Evolutionary conservation across 2,329 filamentous ascomycete species (phyloP), one percentile per base, ranked within the genome.

Genomic region (Ascochyta clinopodiicola): DNA sequence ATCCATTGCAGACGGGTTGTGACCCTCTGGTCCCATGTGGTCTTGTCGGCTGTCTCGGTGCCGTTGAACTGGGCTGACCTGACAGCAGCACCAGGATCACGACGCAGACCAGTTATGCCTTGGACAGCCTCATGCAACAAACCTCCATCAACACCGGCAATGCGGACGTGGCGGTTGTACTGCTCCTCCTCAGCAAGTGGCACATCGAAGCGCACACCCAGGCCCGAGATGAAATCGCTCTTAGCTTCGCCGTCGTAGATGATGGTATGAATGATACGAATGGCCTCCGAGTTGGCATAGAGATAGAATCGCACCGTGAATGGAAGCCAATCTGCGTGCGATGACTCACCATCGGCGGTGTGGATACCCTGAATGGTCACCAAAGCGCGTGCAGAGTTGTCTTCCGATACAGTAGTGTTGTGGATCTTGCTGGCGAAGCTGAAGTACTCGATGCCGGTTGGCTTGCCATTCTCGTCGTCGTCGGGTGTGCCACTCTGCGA

Each of bases 221-320:
- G 74, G 0, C 81, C 83, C 0, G 78, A 74, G 48, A 86, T 79
- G 59, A 86, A 84, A 51, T 84, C 80, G 21, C 77, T 76, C 3
- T 78, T 70, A 0, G 78, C 66, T 4, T 82, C 73, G 2, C 79
- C 81, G 36, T 87, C 82, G 46, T 81, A 86, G 2, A 85, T 70
- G n/a, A 87, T 71, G 21, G 79, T 84, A 62, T 87, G 85, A 0
- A 86, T 73, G 0, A 84, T 72, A 32, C 79, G 78, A 37, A 87
- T 81, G 0, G 82, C 78, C 39, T 84, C 80, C 0, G 85, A 86
- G 57, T 82, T 77, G 27, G 81, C 77, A 62, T 87, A 87, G 0
- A 87, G 70, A 55, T 87, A 87, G 60, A 87, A 86, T 1, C 85
- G 79, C 2, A 85, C 61, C 3, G 77, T 76, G 59, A 83, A 87